Evolutionary conservation across 164 flowering plant genomes (phyloP), one percentile per base, ranked within the genome.

Genomic region (Tetracentron sinense): DNA sequence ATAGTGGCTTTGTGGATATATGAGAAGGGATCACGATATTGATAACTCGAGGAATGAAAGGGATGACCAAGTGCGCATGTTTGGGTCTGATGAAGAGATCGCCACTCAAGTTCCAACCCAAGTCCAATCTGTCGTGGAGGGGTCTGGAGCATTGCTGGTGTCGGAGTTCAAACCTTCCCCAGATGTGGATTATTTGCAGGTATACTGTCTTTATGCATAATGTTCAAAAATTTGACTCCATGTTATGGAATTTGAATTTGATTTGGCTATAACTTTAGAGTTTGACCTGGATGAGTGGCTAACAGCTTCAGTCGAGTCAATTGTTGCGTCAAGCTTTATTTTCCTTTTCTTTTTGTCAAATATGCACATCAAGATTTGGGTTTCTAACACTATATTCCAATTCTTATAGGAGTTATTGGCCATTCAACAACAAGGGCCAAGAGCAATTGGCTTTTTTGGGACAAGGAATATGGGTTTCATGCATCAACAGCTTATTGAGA

Each of bases 401-500:
- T 42, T 57, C 69, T 60, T 72, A 58, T 74, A 94, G 99, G 99
- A 94, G 68, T 69, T 94, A 62, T 73, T 94, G 76, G 99, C 99
- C 42, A 91, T 94, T 69, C 99, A 94, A 70, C 99, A 91, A 66
- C 92, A 89, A 84, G 99, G 99, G 19, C 97, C 97, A 62, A 78
- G 99, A 79, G 59, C 85, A 63, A 94, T 94, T 69, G 99, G 99
- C 8, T 94, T 94, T 60, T 94, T 94, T 76, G 99, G 99, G 65
- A 94, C 99, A 11, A 75, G 99, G 66, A 94, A 94, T 71, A 94
- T 91, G 97, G 95, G 93, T 22, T 93, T 93, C 78, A 82, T 89
- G 96, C 98, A 93, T 76, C 98, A 93, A 69, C 84, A 93, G 68
- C 97, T 93, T 21, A 90, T 93, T 64, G 98, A 94, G 82, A 92